Evolutionary conservation across 768 basidiomycete genomes (phyloP).

Genomic region (Hysterangium stoloniferum): DNA sequence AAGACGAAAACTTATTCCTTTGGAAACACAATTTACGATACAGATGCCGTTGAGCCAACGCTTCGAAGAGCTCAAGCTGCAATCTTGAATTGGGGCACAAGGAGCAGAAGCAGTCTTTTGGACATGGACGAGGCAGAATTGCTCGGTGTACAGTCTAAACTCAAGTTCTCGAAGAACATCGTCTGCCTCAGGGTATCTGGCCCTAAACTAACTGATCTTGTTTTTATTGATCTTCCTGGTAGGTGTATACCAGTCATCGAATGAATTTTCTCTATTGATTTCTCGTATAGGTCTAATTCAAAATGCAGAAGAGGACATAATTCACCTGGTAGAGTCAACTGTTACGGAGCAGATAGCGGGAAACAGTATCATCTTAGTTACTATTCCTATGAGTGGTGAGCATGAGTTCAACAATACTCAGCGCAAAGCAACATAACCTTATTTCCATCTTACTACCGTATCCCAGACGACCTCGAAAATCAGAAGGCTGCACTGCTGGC

Average conservation of each 20-base stretch:
- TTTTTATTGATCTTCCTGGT: neutral
- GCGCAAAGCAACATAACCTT: neutral
- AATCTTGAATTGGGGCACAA: slow-evolving; percentile 27
- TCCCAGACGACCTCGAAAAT: slow-evolving; percentile 60
- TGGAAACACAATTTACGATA: slow-evolving; percentile 33
- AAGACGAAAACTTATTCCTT: slow-evolving; percentile 29
- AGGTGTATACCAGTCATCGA: too few relatives aligned
- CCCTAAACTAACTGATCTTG: slow-evolving; percentile 27
- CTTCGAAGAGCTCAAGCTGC: slow-evolving; percentile 55
- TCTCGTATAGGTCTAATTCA: slow-evolving; percentile 50
- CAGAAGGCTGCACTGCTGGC: slow-evolving; percentile 52
- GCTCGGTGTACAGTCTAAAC: slow-evolving; percentile 1
- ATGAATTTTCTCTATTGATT: too few relatives aligned
- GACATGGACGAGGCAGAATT: slow-evolving; percentile 18
- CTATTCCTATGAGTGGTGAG: slow-evolving; percentile 57
- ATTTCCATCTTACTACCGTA: neutral
- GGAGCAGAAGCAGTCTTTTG: neutral
- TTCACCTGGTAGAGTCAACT: slow-evolving; percentile 39
- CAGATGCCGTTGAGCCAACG: slow-evolving; percentile 38
- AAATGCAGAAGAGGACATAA: slow-evolving; percentile 36
- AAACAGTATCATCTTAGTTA: slow-evolving; percentile 56
- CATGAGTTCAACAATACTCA: slow-evolving; percentile 29
- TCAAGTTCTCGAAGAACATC: slow-evolving; percentile 41
- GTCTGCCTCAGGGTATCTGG: slow-evolving; percentile 40
- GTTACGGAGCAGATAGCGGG: slow-evolving; percentile 38